Evolutionary conservation across 2,329 filamentous ascomycete genomes (phyloP), one percentile per base, ranked within the genome.

Genomic region (Calcarisporium arbuscula): DNA sequence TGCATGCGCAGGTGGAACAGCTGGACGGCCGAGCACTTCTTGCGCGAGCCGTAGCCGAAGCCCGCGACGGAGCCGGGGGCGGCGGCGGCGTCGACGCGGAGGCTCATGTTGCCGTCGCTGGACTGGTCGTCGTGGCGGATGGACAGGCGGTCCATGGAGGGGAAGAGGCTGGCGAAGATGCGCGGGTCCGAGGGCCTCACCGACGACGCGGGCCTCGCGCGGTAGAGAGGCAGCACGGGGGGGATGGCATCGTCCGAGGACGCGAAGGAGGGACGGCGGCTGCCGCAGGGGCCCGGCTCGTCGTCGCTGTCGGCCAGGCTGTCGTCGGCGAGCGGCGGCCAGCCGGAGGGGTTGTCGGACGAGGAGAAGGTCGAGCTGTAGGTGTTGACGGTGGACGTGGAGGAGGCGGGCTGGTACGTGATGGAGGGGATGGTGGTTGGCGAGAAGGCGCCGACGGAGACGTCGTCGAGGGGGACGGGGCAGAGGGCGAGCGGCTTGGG

Each of bases 1-100:
- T 95, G 82, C 87, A 98, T 95, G 50, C 88, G 84, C 40, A 96
- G 69, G 59, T 98, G 90, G 62, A 95, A 96, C 30, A 98, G 79
- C 55, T 81, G 76, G 9, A 78, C 62, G 5, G 80, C 85, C n/a
- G n/a, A n/a, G n/a, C n/a, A n/a, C n/a, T n/a, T n/a, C n/a, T n/a
- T n/a, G n/a, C n/a, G n/a, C n/a, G n/a, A n/a, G n/a, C n/a, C n/a
- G n/a, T n/a, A n/a, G n/a, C n/a, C 49, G 84, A 14, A 12, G 29
- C 28, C 18, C 27, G 21, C n/a, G 12, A 43, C 32, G n/a, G 36
- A 21, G 11, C 35, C 23, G 4, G 29, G 18, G 18, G 72, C 70
- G 29, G 85, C 74, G 43, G 84, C 68, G 6, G 86, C 90, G 55
- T 95, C 89, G 39, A 96, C 72, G 20, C 89, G 81, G 38, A 98